Base-by-base conservation (phyloP, 805 yeast genomes). In the Candida schatavii region DNA sequence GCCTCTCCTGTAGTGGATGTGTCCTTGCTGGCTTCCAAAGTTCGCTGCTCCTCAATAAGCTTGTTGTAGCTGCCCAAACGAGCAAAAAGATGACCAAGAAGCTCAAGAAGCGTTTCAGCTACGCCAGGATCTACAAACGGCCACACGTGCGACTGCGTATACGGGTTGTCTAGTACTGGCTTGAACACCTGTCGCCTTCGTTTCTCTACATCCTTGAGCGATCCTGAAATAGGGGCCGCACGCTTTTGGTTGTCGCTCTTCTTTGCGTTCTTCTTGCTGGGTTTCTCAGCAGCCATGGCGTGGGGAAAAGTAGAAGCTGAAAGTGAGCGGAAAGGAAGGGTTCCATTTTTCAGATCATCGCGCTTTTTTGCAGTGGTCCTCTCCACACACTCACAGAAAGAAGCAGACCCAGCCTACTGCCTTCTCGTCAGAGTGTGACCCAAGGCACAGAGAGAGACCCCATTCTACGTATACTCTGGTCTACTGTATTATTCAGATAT, bases 101-200 rank as follows among this genome's bases (percentile, higher is more conserved):
- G 55, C 10, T 72, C 70, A 2, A 73, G 43, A n/a, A 76, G 54
- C 36, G 66, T 64, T 23, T 52, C 38, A 7, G 71, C 72, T 2
- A 61, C 40, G 4, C 57, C 56, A 5, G 68, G 74, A 9, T 69
- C 73, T 1, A 68, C 52, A 52, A 66, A 64, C 5, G 77, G 72
- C 62, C 75, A 70, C 7, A 52, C 25, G 28, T 53, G 60, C 6
- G 74, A 66, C 38, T 70, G 71, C 0, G 84, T 74, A 51, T 67
- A 81, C 2, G 89, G 88, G 46, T 79, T 80, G 22, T 81, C 82
- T 17, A 83, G 62, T 2, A 83, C 62, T 0, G 89, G 87, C 56
- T 78, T 81, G 59, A 78, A 79, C 5, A 81, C 78, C 46, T 79
- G 81, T 46, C 73, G 69, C 40, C 76, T 64, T 54, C 70, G 73